Percentiles rank a stretch among this genome's conserved stretches.
phyloP scores from a whole-genome alignment of 306 rosid genomes.

The Begonia loranthoides region DNA sequence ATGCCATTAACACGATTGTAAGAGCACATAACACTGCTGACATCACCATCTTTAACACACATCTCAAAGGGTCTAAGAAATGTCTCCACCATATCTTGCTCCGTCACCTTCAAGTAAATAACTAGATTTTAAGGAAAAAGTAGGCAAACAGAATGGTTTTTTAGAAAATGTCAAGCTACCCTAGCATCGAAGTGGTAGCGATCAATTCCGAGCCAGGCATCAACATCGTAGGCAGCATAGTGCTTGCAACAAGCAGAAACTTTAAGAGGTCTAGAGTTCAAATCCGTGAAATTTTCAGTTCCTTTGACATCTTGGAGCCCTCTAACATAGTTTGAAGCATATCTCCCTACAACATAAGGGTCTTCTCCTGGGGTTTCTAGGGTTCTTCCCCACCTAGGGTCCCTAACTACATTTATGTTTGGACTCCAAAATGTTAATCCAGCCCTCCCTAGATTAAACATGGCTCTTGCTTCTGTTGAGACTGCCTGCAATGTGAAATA shows the following conservation, averaged over 20 bases:
- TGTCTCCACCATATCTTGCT: slow-evolving; percentile 76
- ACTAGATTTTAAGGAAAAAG: too few species aligned
- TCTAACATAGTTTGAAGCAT: slow-evolving; percentile 52
- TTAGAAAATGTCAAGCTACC: slow-evolving; percentile 16
- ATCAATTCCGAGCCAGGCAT: slow-evolving; percentile 60
- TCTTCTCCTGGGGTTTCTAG: slow-evolving; percentile 84
- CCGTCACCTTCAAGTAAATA: slow-evolving; percentile 38
- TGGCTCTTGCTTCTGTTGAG: slow-evolving; percentile 70
- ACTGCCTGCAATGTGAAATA: slow-evolving; percentile 11
- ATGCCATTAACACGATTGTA: slow-evolving; percentile 72
- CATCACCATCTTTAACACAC: slow-evolving; percentile 69
- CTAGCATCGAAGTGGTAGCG: slow-evolving; percentile 69
- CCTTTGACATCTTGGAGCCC: slow-evolving; percentile 52
- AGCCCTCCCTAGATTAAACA: slow-evolving; percentile 64
- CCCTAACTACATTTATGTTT: slow-evolving; percentile 63
- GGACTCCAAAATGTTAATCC: slow-evolving; percentile 87
- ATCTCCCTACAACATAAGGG: slow-evolving; percentile 46
- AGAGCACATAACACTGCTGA: slow-evolving; percentile 85
- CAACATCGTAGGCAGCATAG: slow-evolving; percentile 73
- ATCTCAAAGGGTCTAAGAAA: slow-evolving; percentile 67
- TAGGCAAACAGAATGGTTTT: background rate
- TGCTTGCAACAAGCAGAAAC: slow-evolving; percentile 91
- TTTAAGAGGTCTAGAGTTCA: slow-evolving; percentile 39
- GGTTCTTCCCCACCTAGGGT: slow-evolving; percentile 74
- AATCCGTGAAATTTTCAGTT: slow-evolving; percentile 3